These are phyloP conservation scores for Eutrema japonicum DNA, from an alignment of 345 rosid species.

Conservation along the genomic window DNA sequence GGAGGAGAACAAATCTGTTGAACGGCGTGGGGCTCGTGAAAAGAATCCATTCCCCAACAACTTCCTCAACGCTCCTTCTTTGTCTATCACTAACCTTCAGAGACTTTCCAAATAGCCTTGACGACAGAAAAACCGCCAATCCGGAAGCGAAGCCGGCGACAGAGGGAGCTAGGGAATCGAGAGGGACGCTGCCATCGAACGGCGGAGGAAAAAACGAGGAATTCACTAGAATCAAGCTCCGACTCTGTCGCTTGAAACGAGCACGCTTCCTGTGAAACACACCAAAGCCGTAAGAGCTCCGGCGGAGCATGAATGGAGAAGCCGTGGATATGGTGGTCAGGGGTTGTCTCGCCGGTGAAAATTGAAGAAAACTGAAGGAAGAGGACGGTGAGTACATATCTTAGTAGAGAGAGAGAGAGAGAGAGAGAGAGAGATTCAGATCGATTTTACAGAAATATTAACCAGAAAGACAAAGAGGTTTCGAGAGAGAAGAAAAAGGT, in stretches of 20 bases:
- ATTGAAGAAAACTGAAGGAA: constrained; percentile 25
- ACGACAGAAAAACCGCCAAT: constrained; percentile 50
- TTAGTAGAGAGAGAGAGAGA: background rate
- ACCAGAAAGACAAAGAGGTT: constrained; percentile 2
- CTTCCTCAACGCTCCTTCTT: constrained; percentile 37
- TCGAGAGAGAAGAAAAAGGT: constrained; percentile 23
- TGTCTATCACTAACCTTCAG: background rate
- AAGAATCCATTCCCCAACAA: constrained; percentile 79
- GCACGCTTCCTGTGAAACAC: constrained; percentile 53
- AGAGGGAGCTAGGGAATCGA: constrained; percentile 54
- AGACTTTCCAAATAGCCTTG: constrained; percentile 39
- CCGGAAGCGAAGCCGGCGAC: constrained; percentile 70
- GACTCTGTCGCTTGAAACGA: constrained; percentile 48
- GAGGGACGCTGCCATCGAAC: constrained; percentile 45
- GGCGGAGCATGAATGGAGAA: constrained; percentile 44
- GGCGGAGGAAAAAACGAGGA: constrained; percentile 51
- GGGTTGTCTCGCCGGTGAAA: constrained; percentile 13
- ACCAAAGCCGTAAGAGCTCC: constrained; percentile 46
- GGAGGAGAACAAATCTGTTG: constrained; percentile 79
- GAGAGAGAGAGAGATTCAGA: constrained; percentile 8
- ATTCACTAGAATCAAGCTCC: constrained; percentile 32
- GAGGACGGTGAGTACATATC: constrained; percentile 30
- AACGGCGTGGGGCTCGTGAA: constrained; percentile 87
- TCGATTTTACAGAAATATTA: background rate
- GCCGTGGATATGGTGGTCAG: constrained; percentile 39